Percentiles rank a stretch among this genome's conserved stretches.
Conservation (phyloP, 805 yeast genomes). For the Isabelozyma gotoi region DNA sequence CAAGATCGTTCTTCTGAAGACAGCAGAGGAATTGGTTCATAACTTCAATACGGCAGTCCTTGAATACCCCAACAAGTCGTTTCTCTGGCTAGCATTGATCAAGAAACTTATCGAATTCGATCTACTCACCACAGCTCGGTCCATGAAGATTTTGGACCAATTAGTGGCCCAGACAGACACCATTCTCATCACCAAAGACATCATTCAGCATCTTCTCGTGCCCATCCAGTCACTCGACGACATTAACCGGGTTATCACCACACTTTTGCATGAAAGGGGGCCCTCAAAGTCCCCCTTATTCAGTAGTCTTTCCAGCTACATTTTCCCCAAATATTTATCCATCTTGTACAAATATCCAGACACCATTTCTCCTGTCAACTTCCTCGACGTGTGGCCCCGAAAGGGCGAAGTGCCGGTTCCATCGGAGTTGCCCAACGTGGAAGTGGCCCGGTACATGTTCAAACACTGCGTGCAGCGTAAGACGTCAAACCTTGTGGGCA, state of each 20-base stretch:
- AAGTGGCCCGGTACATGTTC: slow-evolving; percentile 29
- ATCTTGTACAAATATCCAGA: slow-evolving; percentile 17
- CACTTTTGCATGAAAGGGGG: slow-evolving; percentile 7
- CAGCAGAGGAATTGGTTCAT: slow-evolving; percentile 36
- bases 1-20: slow-evolving; percentile 22
- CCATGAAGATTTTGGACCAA: slow-evolving; percentile 24
- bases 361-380: slow-evolving; percentile 5
- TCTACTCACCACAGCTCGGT: slow-evolving; percentile 27
- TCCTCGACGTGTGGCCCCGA: slow-evolving; percentile 13
- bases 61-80: slow-evolving; percentile 21
- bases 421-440: slow-evolving; percentile 3
- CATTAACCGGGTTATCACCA: slow-evolving; percentile 18
- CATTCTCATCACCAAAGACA: slow-evolving; percentile 31
- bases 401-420: background rate
- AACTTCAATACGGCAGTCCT: slow-evolving; percentile 30
- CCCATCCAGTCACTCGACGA: slow-evolving; percentile 24
- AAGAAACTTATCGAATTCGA: slow-evolving; percentile 31
- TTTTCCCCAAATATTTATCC: slow-evolving; percentile 30
- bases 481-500: slow-evolving; percentile 27
- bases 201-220: slow-evolving; percentile 26
- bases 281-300: slow-evolving; percentile 6
- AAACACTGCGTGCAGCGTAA: slow-evolving; percentile 17
- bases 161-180: slow-evolving; percentile 18
- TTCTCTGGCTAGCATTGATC: slow-evolving; percentile 35
- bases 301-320: slow-evolving; percentile 12